Base-by-base conservation (phyloP, 148 eudicot genomes). In the Vaccinium corymbosum region DNA sequence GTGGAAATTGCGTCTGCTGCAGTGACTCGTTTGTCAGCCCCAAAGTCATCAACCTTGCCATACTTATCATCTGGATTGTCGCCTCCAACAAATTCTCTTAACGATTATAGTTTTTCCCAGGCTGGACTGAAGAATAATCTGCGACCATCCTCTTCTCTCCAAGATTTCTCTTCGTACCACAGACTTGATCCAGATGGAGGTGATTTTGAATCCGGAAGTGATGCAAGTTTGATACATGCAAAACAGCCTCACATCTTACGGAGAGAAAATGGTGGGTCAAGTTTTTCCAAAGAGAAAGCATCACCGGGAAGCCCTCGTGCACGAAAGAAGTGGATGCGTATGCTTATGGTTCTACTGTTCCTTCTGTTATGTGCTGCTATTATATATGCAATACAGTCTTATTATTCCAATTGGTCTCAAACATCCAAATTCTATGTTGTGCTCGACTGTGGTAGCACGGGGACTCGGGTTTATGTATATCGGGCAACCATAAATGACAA, bases 391-490 rank as follows among this genome's bases (percentile, higher is more conserved):
- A 76, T 89, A 75, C 91, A 84, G 59, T 88, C 85, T 77, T 80
- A 89, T 25, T 89, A 90, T 87, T 81, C 89, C 83, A 85, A 88
- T 73, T 95, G 95, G 98, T 89, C 90, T 80, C 90, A 83, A 81
- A 84, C 91, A 61, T 87, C 96, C 53, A 93, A 90, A 86, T 97
- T 71, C 85, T 95, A 95, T 86, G 96, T 97, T 51, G 94, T 97
- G 51, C 95, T 97, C 79, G 99, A 97, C 89, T 93, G 94, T 86
- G 99, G 99, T 79, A 97, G 99, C 87, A 97, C 99, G 1, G 99
- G 99, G 22, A 94, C 99, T 48, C 94, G 99, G 35, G 94, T 95
- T 82, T 95, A 90, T 89, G 91, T 97, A 78, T 97, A 95, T 87
- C 88, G 90, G 90, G 98, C 98, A n/a, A 90, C 93, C 38, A 80